A percentile compares a stretch with the other conserved stretches of the same genome.
Evolutionary conservation across 2,329 filamentous ascomycete genomes (phyloP).

Genomic region (Colletotrichum sp.): DNA sequence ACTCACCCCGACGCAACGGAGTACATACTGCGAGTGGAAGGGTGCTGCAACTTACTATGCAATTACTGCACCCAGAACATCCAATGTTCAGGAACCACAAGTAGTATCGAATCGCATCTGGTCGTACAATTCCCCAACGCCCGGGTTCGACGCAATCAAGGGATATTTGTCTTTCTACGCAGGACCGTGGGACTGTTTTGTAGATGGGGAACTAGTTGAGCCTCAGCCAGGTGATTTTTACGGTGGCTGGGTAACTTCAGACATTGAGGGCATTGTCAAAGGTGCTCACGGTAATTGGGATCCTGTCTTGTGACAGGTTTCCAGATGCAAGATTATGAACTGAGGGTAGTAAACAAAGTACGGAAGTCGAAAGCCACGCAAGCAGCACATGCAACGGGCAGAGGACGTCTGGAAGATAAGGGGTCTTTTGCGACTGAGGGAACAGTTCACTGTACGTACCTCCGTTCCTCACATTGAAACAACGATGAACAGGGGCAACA

Average conservation of each 20-base stretch:
- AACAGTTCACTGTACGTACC: neutral
- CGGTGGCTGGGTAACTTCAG: constrained; percentile 67
- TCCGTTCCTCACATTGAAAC: neutral
- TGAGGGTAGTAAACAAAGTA: neutral
- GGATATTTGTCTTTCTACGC: constrained; percentile 65
- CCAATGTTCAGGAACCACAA: constrained; percentile 30
- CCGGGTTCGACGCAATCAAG: constrained; percentile 55
- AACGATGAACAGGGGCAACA: neutral
- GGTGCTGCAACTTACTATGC: constrained; percentile 64
- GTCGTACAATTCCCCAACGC: constrained; percentile 61
- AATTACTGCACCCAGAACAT: constrained; percentile 42
- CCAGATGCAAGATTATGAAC: neutral
- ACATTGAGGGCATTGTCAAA: constrained; percentile 59
- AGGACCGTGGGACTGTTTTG: constrained; percentile 66
- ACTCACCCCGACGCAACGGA: constrained; percentile 48
- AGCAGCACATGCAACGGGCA: neutral
- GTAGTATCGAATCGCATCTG: constrained; percentile 57
- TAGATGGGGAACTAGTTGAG: constrained; percentile 64
- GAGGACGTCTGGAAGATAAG: neutral
- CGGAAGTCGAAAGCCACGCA: neutral
- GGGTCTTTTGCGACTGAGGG: neutral
- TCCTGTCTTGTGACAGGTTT: constrained; percentile 32
- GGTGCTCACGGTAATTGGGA: constrained; percentile 44
- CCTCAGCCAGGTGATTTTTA: constrained; percentile 68
- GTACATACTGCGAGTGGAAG: constrained; percentile 65